Base-by-base conservation (phyloP, 2,329 filamentous ascomycete species). In the Tothia fuscella region DNA sequence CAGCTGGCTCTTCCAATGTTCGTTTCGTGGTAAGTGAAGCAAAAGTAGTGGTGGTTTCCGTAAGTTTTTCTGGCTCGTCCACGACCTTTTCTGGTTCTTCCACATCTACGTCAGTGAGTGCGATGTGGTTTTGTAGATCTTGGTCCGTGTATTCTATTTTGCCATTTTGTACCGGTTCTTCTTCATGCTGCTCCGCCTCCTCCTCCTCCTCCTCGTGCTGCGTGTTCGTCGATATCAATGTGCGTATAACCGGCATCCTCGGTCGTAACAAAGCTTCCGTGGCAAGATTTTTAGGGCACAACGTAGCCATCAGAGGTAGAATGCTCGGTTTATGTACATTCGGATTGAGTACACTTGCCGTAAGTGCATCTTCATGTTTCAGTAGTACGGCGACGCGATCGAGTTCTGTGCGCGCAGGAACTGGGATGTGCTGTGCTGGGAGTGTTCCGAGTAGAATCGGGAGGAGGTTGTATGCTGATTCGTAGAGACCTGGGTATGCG, bases 281-380 rank as follows among this genome's bases (percentile, higher is more conserved):
- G 13, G 71, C 72, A 43, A 74, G 66, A 38, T 80, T 73, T 9
- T 70, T 58, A 0, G 77, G 68, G 51, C 78, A 83, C 38, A 74
- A 71, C 42, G 78, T 72, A 6, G 77, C 74, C 20, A 95, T 64
- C 51, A 93, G 82, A 0, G 89, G 88, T 36, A 94, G 61, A 36
- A 94, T 80, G 56, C 80, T 91, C 21, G 82, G 70, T 70, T 53
- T 74, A 66, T 53, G 78, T 67, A 47, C 76, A 64, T 58, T 78
- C 1, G 86, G 84, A 58, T 91, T 86, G 45, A 95, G 65, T 10
- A 93, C 78, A 56, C 85, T 89, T 5, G 86, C 77, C 9, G 91
- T 55, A 72, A 95, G 83, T 31, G 82, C 80, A 24, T 78, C 68
- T 54, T 77, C 78, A 56, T 80, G 71, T 45, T 71, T 69, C 4